Evolutionary conservation across 768 basidiomycete genomes (phyloP), one percentile per base, ranked within the genome.

Genomic region (Tremella fuciformis): DNA sequence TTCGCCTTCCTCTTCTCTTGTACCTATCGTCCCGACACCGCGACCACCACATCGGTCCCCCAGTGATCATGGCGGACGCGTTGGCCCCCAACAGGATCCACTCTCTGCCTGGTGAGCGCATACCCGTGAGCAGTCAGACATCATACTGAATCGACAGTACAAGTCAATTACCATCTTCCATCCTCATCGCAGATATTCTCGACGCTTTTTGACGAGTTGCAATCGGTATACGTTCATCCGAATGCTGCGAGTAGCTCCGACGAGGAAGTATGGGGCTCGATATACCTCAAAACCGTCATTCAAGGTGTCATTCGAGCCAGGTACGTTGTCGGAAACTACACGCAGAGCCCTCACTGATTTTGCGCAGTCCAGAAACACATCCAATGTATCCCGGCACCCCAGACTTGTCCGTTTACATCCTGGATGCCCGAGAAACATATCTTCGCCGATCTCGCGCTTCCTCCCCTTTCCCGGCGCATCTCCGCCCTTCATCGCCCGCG

Each of bases 151-250:
- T 38, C 18, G n/a, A 8, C 37, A 73, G 71, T 73, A 11, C 52
- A 60, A 26, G 69, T 73, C 34, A 57, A 54, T 39, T 73, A 73
- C 49, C 64, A 69, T 34, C 57, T 73, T 40, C 67, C 71, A 8
- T 56, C 64, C 7, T 61, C 69, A 6, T 58, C 64, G 3, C 63
- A 68, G 19, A 53, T 60, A 13, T 73, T 70, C 60, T 53, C 61
- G 18, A 63, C 71, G 1, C 34, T 70, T 18, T 67, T 73, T 38
- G 22, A 59, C 1, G 19, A 55, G 9, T 61, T 56, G 26, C 71
- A 73, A 47, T 65, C 67, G 25, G 71, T 73, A 11, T 73, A 73
- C 39, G 69, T 73, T 0, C 69, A 73, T 56, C 64, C 66, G 13
- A 65, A 61, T 25, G 55, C 65, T 1, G 62, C 57, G 16, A 59